Base-by-base conservation (phyloP, 1,139 yeast genomes). In the Zygosaccharomyces sapae region DNA sequence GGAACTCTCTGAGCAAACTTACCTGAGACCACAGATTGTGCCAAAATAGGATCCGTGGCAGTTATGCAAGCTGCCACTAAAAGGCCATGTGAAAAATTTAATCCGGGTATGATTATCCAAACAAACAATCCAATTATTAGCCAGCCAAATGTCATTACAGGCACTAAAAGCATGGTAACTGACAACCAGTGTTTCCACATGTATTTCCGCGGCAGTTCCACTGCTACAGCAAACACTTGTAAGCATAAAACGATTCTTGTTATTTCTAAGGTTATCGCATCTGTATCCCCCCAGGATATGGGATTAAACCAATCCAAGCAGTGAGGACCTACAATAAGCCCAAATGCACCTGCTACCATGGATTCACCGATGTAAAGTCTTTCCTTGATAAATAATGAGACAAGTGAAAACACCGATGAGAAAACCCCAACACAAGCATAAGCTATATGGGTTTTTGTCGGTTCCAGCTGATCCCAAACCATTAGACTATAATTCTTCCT, bases 11-110 rank as follows among this genome's bases (percentile, higher is more conserved):
- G 82, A 12, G 98, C 97, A 66, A 92, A 92, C 62, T 90, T 89
- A 55, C 98, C 97, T 71, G 98, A 97, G 19, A 92, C 97, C 16
- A 92, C 97, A 0, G 98, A 97, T 33, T 96, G 95, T 0, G 98
- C 98, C 63, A 92, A 75, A 44, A 92, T 95, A 4, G 98, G 98
- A 69, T 92, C 98, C 0, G 98, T 92, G 2, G 98, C 97, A 0
- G 98, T 92, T 34, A 92, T 82, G 69, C 98, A 92, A 0, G 97
- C 97, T 25, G 95, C 79, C 1, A 92, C 82, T 44, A 86, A 74
- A 41, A 92, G 75, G 4, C 90, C 86, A 49, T 85, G 86, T 12
- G 86, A 70, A 70, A 90, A 90, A 51, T 76, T 71, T 50, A 92
- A 74, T n/a, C 85, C 82, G 0, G 97, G 97, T 29, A 92, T 83